Evolutionary conservation across 2,329 filamentous ascomycete genomes (phyloP).

Genomic region (Fusarium sulawesiense): DNA sequence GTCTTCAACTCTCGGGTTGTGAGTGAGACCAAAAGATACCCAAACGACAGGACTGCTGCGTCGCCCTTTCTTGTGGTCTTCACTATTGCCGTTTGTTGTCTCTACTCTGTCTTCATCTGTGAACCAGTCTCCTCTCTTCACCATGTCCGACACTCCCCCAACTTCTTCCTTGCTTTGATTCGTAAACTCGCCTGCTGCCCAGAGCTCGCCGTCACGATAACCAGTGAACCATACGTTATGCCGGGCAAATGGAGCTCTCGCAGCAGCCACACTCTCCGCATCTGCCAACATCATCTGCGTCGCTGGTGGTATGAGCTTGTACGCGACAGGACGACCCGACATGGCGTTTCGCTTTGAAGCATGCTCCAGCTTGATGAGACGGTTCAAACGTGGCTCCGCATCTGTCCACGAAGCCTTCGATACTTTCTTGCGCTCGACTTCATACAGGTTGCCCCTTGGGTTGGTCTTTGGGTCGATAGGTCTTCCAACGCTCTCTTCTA

Average conservation of each 20-base stretch:
- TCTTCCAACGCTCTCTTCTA: conserved; percentile 53
- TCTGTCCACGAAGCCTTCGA: conserved; percentile 61
- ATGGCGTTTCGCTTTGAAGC: conserved; percentile 57
- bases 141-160: conserved; percentile 61
- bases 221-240: conserved; percentile 63
- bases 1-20: conserved; percentile 61
- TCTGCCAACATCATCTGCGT: conserved; percentile 62
- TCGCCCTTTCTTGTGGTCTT: conserved; percentile 33
- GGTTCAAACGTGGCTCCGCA: conserved; percentile 64
- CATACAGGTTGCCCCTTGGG: conserved; percentile 70
- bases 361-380: conserved; percentile 62
- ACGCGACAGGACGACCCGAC: conserved; percentile 62
- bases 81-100: not conserved
- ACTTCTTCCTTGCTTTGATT: conserved; percentile 60
- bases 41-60: conserved; percentile 56
- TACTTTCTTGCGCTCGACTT: conserved; percentile 59
- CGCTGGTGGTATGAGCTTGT: conserved; percentile 59
- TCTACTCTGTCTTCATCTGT: conserved; percentile 42
- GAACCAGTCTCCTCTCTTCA: conserved; percentile 60
- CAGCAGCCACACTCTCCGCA: conserved; percentile 55
- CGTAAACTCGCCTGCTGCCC: conserved; percentile 63
- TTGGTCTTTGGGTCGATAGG: conserved; percentile 63
- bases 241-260: conserved; percentile 58
- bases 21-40: conserved; percentile 62
- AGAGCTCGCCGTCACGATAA: conserved; percentile 62